phyloP scores from a whole-genome alignment of 163 green algal genomes.

The Trebouxia gelatinosa region DNA sequence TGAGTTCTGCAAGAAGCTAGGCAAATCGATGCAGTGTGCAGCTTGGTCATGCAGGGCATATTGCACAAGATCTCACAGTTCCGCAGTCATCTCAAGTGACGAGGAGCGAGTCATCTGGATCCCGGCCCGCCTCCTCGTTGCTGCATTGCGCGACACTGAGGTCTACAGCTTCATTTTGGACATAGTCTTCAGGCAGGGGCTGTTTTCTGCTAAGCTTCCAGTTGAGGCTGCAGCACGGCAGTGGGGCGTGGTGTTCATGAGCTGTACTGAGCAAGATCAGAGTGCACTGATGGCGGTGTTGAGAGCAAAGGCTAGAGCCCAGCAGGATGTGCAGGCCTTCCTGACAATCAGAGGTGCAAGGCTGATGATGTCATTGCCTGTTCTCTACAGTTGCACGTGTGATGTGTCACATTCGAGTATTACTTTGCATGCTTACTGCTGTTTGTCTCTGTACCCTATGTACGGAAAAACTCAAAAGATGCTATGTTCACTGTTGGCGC shows the following conservation, averaged over 20 bases:
- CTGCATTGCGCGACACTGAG: conserved; percentile 31
- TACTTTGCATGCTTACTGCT: not conserved
- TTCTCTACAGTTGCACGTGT: not conserved
- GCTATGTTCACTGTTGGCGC: not conserved
- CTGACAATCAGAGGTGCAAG: not conserved
- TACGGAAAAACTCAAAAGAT: not conserved
- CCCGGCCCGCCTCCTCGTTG: conserved; percentile 39
- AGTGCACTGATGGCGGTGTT: conserved; percentile 30
- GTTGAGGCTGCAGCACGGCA: conserved; percentile 23
- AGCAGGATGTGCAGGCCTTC: conserved; percentile 19
- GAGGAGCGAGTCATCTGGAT: conserved; percentile 39
- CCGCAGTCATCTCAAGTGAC: not conserved
- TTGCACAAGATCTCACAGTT: conserved; percentile 24
- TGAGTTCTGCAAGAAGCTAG: not conserved
- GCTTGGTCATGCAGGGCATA: not conserved
- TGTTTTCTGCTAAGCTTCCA: conserved; percentile 43
- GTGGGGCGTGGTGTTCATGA: conserved; percentile 39
- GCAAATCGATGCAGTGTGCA: not conserved
- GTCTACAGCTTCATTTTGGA: conserved; percentile 37
- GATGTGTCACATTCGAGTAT: not conserved
- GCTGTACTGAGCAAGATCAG: conserved; percentile 27
- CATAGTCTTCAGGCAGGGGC: conserved; percentile 34
- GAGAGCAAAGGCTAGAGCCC: conserved; percentile 19
- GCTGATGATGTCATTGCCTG: not conserved
- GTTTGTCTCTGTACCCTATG: not conserved